Percentiles rank a stretch among this genome's conserved stretches.
Conservation (phyloP, 1,284 basidiomycete genomes). For the Rhodotorula sp. region DNA sequence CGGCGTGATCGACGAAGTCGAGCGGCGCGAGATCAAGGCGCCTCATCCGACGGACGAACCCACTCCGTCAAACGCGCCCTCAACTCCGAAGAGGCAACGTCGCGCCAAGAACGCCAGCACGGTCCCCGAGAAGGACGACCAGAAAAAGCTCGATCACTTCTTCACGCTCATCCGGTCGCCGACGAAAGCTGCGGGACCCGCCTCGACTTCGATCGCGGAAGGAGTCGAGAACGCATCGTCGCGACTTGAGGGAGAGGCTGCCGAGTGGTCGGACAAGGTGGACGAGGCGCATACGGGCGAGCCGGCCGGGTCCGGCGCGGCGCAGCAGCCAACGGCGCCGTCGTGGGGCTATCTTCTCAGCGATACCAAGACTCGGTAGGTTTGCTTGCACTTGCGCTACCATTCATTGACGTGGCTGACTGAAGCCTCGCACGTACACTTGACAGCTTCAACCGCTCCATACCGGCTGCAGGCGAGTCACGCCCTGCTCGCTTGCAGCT, state of each 20-base stretch:
- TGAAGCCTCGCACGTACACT: not conserved
- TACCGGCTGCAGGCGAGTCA: constrained; percentile 22
- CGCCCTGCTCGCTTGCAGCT: constrained; percentile 35
- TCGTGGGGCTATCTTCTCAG: constrained; percentile 23
- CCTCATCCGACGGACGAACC: not conserved
- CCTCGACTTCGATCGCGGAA: not conserved
- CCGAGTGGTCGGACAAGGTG: not conserved
- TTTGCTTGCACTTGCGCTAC: not conserved
- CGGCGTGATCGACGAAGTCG: constrained; percentile 45
- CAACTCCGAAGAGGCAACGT: not conserved
- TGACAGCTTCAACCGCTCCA: constrained; percentile 25
- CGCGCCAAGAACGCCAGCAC: not conserved
- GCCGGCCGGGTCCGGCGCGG: not conserved
- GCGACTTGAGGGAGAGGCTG: no score
- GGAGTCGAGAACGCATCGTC: no score
- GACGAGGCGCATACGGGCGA: not conserved
- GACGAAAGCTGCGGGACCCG: not conserved
- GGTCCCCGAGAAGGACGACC: not conserved
- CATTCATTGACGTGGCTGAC: not conserved
- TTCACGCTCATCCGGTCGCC: constrained; percentile 17
- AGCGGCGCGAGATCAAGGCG: constrained; percentile 26
- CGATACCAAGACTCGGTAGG: constrained; percentile 39
- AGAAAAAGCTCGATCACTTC: constrained; percentile 13
- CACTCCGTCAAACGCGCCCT: constrained; percentile 6
- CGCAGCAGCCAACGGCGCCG: not conserved